Percentiles rank a stretch among this genome's conserved stretches.
These are phyloP conservation scores for Malassezia pachydermatis DNA, from an alignment of 1,284 basidiomycete genomes.

Conservation along the genomic window DNA sequence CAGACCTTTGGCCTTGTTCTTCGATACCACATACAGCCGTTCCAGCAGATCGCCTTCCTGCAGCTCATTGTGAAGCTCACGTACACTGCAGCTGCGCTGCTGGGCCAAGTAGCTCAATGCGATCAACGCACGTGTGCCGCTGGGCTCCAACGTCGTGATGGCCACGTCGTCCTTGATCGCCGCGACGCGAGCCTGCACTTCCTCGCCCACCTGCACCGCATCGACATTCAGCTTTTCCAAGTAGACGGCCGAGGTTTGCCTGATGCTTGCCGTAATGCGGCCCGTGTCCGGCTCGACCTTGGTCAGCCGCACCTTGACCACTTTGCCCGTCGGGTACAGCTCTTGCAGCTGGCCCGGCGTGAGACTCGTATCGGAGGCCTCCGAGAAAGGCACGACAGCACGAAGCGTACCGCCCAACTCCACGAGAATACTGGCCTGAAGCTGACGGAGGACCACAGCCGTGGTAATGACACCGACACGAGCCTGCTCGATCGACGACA, in stretches of 20 bases:
- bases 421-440: slow-evolving; percentile 35
- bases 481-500: slow-evolving; percentile 59
- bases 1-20: slow-evolving; percentile 53
- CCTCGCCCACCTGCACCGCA: slow-evolving; percentile 37
- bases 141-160: slow-evolving; percentile 46
- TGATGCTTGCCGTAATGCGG: slow-evolving; percentile 73
- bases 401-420: slow-evolving; percentile 68
- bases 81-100: slow-evolving; percentile 58
- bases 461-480: slow-evolving; percentile 65
- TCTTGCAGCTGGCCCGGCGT: slow-evolving; percentile 49
- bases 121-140: slow-evolving; percentile 66
- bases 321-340: slow-evolving; percentile 63
- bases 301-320: slow-evolving; percentile 75
- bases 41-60: slow-evolving; percentile 64
- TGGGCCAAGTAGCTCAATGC: slow-evolving; percentile 82
- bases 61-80: slow-evolving; percentile 62
- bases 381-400: slow-evolving; percentile 59
- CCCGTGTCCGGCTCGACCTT: slow-evolving; percentile 58
- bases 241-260: slow-evolving; percentile 56
- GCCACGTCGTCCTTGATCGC: slow-evolving; percentile 42
- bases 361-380: slow-evolving; percentile 29
- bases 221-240: slow-evolving; percentile 40
- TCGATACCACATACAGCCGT: slow-evolving; percentile 76
- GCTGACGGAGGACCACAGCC: slow-evolving; percentile 59
- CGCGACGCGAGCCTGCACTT: slow-evolving; percentile 35